Base-by-base conservation (phyloP, 2,329 filamentous ascomycete genomes). In the Niveomyces coronatus region DNA sequence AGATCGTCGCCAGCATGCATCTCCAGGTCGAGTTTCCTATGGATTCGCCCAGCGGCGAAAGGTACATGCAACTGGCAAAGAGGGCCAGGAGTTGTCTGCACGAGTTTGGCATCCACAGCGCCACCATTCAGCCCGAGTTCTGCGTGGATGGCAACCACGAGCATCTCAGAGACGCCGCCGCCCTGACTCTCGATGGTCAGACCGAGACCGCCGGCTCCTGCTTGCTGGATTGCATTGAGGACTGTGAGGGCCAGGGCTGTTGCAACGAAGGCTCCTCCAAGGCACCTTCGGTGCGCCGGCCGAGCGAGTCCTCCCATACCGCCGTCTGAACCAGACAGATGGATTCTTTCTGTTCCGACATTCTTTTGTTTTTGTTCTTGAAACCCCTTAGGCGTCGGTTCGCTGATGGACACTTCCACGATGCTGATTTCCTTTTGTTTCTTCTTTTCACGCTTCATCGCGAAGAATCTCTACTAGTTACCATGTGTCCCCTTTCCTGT, bases 71-170 rank as follows among this genome's bases (percentile, higher is more conserved):
- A 46, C 73, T 98, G 27, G 86, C 89, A 15, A 78, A 77, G 42
- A 79, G 82, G 40, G 84, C 93, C 14, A 75, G 88, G 33, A 80
- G 80, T 53, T 98, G 91, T 53, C 76, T 98, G 3, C 91, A 98
- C 59, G 88, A 78, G 24, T 95, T 94, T 51, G 89, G 91, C 40
- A 96, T 98, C 47, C 91, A 98, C 65, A 93, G 85, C 26, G 89
- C 87, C 24, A 98, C 91, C 10, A 96, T 98, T 49, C 91, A 98
- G 61, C 91, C 91, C 5, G 91, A 98, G 59, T 98, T 80, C 49
- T 78, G 74, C 45, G 57, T 75, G 18, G 74, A 75, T 46, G 53
- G 62, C 28, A 56, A 60, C 36, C 69, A 67, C 45, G 55, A 52
- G 39, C 61, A 63, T 27, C 48, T 55, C 11, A 56, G 60, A 3